Percentiles rank a stretch among this genome's conserved stretches.
These are phyloP conservation scores for Naematelia encephala DNA, from an alignment of 768 basidiomycete genomes.

Conservation along the genomic window DNA sequence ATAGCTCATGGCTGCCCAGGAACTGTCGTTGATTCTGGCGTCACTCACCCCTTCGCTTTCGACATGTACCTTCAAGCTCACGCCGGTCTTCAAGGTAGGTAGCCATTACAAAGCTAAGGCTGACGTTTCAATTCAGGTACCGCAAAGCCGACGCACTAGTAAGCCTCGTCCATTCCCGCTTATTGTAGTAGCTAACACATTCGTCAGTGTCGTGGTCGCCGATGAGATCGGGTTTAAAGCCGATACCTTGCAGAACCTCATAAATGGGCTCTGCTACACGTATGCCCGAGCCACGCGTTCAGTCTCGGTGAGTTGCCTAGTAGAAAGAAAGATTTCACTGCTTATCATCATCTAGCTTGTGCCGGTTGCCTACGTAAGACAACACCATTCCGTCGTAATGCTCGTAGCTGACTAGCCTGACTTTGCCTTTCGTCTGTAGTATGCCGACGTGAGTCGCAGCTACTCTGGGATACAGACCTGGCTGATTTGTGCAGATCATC, in stretches of 20 bases:
- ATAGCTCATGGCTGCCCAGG: conserved; percentile 1
- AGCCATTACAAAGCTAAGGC: no score
- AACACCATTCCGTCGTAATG: not conserved
- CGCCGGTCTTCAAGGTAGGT: conserved; percentile 48
- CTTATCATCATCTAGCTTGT: conserved; percentile 12
- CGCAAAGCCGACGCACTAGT: conserved; percentile 42
- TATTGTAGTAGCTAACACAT: not conserved
- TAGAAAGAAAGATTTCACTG: not conserved
- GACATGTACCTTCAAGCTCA: conserved; percentile 50
- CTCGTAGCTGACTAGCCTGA: not conserved
- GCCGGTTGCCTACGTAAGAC: conserved; percentile 27
- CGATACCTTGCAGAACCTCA: conserved; percentile 32
- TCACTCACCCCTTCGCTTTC: conserved; percentile 47
- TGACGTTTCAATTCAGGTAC: no score
- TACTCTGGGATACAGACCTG: not conserved
- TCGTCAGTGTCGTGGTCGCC: conserved; percentile 16
- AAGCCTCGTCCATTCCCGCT: not conserved
- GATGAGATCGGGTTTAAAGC: conserved; percentile 31
- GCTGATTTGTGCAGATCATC: conserved; percentile 16
- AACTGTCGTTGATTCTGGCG: conserved; percentile 40
- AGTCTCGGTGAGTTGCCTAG: conserved; percentile 24
- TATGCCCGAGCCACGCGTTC: conserved; percentile 38
- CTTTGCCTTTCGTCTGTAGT: conserved; percentile 7
- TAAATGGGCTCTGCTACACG: conserved; percentile 31
- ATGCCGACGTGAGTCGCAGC: conserved; percentile 22